Evolutionary conservation across 176 grass and related monocot genomes (phyloP), one percentile per base, ranked within the genome.

Genomic region (Tuctoria greenei): DNA sequence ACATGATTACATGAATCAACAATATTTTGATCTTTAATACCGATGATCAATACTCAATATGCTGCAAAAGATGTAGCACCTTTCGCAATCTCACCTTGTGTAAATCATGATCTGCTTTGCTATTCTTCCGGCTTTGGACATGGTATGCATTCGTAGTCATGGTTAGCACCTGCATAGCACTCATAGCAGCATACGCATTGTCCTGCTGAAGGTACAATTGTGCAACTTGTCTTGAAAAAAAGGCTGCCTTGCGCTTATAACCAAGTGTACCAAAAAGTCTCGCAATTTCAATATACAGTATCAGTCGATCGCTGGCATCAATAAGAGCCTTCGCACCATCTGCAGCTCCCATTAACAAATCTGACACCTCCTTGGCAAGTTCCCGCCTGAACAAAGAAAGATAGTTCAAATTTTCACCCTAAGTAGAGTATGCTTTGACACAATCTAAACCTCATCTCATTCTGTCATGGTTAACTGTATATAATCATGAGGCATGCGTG

Each of bases 261-360:
- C 95, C 95, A 75, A 99, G 85, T 71, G 89, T 77, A 63, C 91
- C 95, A 83, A 99, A 99, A 72, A 99, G 82, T 82, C 95, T 94
- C 23, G 95, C 95, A 6, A 95, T 99, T 83, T 99, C 95, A 84
- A 99, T 88, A 82, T 94, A 95, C 44, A 99, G 67, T 77, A 99
- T 88, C 47, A 99, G 68, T 36, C 89, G 81, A 62, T 99, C 95
- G 77, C 83, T 99, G 60, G 91, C 95, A 86, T 99, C 95, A 79
- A 99, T 90, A 49, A 99, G 89, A 73, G 95, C 93, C 64, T 99
- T 99, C n/a, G 92, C 95, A 42, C 95, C 92, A 88, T 99, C 95
- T 46, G 92, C 91, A 84, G 95, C 95, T 8, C 89, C 80, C 95
- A 99, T 99, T 87, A 99, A 86, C 70, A 99, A 90, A 77, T 99